These are phyloP conservation scores for Trichophyton rubrum DNA, from an alignment of 2,329 filamentous ascomycete genomes.

Conservation along the genomic window DNA sequence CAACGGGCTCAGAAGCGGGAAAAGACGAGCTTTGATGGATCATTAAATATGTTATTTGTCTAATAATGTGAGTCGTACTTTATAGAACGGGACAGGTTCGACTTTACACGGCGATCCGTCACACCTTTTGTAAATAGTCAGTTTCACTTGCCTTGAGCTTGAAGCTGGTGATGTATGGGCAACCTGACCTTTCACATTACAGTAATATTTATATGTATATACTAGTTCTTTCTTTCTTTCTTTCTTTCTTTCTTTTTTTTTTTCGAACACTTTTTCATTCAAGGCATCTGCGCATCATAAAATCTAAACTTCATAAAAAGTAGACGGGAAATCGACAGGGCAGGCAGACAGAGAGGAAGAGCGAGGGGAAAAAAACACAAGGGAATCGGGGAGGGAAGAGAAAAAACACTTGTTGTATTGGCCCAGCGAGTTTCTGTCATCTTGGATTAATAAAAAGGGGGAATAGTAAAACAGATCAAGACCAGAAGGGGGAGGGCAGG, in stretches of 20 bases:
- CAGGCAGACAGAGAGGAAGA: neutral
- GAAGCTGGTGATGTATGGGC: neutral
- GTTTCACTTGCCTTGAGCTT: neutral
- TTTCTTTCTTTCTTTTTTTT: neutral
- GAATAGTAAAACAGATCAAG: constrained; percentile 1
- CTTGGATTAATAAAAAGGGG: neutral
- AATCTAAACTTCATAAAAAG: constrained; percentile 5
- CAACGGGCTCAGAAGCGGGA: neutral
- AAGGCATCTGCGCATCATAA: constrained; percentile 2
- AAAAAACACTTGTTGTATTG: constrained; percentile 5
- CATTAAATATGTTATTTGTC: neutral
- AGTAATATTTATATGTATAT: neutral
- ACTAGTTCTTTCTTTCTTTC: neutral
- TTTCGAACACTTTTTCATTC: neutral
- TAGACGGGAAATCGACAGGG: neutral
- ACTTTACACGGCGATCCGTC: neutral
- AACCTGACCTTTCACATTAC: neutral
- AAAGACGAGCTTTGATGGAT: neutral
- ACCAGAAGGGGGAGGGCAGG: neutral
- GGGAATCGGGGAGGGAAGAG: neutral
- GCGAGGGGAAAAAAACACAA: neutral
- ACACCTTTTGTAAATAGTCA: neutral
- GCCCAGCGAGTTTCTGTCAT: constrained; percentile 2
- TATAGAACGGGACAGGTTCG: neutral
- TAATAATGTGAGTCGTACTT: too few relatives aligned